Evolutionary conservation across 345 rosid species (phyloP), one percentile per base, ranked within the genome.

Genomic region (Populus alba): DNA sequence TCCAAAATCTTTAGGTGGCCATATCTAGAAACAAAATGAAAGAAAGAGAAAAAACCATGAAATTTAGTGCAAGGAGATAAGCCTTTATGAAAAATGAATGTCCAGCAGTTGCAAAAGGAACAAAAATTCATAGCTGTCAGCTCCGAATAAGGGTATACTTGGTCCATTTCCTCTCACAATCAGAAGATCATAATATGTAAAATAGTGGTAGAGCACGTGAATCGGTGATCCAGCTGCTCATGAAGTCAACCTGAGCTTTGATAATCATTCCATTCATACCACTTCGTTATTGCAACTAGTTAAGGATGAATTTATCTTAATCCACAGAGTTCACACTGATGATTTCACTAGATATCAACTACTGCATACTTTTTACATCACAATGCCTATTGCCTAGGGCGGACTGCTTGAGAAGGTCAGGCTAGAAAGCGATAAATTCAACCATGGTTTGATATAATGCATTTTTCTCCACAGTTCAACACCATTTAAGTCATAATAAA

Each of bases 1-100:
- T 59, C 93, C 95, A 77, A 90, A 87, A 78, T 87, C 88, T 78
- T 79, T 78, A 61, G 73, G 86, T 12, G 92, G 95, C 92, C 88
- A 91, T 72, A 88, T 69, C 93, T 91, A 71, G 72, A 45, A 74
- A 49, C 65, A 43, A 47, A n/a, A 27, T 9, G 20, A 41, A 3
- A 4, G 18, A 2, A 20, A 13, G 3, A 11, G 8, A 75, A 5
- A 70, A 23, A 38, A 63, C 33, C 66, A 20, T 22, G 49, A 51
- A 18, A 43, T 20, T 65, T 66, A 20, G n/a, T 8, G 38, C 62
- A 12, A 3, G 41, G 51, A 66, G 16, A 16, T 13, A 5, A 61
- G 39, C 25, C 61, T 25, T 27, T 25, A 6, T 53, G 59, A 53
- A 53, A 53, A 53, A 53, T 53, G 22, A 53, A 2, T 20, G 59